Conservation (phyloP, 169 alveolate genomes). For the Plasmodium relictum region DNA sequence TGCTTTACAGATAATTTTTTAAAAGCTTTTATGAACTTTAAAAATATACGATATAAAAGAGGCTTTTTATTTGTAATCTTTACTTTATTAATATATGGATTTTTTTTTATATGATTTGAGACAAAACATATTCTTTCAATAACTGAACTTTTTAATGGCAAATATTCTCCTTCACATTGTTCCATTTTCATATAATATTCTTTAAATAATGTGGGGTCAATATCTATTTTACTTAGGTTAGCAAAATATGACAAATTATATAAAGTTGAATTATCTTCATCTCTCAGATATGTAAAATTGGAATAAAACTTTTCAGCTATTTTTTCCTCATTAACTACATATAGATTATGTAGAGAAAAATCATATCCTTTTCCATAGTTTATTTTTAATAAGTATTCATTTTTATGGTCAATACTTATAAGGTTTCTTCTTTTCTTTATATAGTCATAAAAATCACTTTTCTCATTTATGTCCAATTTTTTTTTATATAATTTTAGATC, state of each 20-base stretch:
- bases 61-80: constrained; percentile 24
- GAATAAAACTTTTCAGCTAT: constrained; percentile 18
- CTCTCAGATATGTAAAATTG: constrained; percentile 9
- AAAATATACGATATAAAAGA: constrained; percentile 48
- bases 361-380: constrained; percentile 59
- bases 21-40: constrained; percentile 36
- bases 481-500: constrained; percentile 24
- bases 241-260: constrained; percentile 38
- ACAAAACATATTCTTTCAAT: constrained; percentile 60
- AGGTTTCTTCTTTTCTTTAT: constrained; percentile 41
- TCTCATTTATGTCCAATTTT: constrained; percentile 27
- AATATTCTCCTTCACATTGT: constrained; percentile 64
- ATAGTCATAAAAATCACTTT: constrained; percentile 37
- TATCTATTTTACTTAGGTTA: constrained; percentile 54
- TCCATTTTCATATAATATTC: constrained; percentile 40
- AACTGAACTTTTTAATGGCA: constrained; percentile 46
- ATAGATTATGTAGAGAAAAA: constrained; percentile 30
- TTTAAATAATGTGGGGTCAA: constrained; percentile 50
- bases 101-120: constrained; percentile 49
- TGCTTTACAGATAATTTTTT: constrained; percentile 40
- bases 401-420: constrained; percentile 30
- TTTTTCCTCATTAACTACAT: constrained; percentile 44
- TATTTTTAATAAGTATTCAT: constrained; percentile 59
- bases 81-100: constrained; percentile 31
- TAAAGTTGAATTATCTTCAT: constrained; percentile 47